Evolutionary conservation across 2,329 filamentous ascomycete genomes (phyloP).

Genomic region (Helminthosporium solani): DNA sequence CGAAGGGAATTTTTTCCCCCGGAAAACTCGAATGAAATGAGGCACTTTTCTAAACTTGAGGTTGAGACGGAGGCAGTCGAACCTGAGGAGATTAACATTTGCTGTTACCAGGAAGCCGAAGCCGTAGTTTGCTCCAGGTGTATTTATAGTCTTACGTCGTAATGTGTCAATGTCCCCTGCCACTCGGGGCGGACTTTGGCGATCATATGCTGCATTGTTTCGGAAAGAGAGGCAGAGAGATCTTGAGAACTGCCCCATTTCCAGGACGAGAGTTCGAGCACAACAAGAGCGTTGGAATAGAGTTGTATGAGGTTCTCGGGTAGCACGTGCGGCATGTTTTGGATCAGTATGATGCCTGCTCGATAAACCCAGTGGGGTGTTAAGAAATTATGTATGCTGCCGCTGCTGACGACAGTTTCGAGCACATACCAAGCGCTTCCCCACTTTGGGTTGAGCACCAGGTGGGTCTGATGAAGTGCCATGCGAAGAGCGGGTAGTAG

Average conservation of each 20-base stretch:
- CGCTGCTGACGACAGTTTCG: constrained; percentile 34
- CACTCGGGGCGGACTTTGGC: constrained; percentile 29
- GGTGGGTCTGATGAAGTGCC: constrained; percentile 34
- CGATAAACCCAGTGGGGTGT: constrained; percentile 41
- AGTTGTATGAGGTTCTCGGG: constrained; percentile 35
- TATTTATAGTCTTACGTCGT: constrained; percentile 31
- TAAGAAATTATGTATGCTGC: constrained; percentile 33
- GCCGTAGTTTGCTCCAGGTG: not conserved
- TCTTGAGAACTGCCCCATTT: constrained; percentile 36
- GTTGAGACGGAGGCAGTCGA: not conserved
- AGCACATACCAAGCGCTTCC: constrained; percentile 33
- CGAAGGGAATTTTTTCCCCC: no score
- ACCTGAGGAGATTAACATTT: constrained; percentile 1
- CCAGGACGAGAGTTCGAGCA: constrained; percentile 35
- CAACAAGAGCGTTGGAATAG: constrained; percentile 38
- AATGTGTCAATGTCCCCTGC: constrained; percentile 21
- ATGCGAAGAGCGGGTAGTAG: constrained; percentile 31
- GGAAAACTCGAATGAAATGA: no score
- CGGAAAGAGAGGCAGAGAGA: constrained; percentile 29
- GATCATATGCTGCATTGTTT: constrained; percentile 37
- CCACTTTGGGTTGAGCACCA: constrained; percentile 36
- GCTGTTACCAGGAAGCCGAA: not conserved
- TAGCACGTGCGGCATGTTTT: constrained; percentile 33
- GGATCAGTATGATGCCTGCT: constrained; percentile 34
- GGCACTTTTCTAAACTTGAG: no score